Percentiles rank a stretch among this genome's conserved stretches.
phyloP scores from a whole-genome alignment of 768 basidiomycete genomes.

The Xerocomellus intermedius region DNA sequence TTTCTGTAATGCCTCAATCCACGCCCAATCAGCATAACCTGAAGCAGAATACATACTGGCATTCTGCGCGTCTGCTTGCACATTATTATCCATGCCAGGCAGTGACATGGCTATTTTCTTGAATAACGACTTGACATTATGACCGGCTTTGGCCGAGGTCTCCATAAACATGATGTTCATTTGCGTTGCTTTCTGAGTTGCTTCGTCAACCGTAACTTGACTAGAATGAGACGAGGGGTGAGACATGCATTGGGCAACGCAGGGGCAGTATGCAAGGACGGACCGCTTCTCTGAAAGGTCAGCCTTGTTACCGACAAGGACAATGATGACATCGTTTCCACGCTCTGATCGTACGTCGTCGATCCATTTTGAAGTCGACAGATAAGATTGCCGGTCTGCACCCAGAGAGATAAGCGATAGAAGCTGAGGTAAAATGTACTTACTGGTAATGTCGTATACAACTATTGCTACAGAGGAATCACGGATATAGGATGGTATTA shows the following conservation, averaged over 20 bases:
- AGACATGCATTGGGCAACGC: constrained; percentile 1
- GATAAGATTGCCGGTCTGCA: constrained; percentile 93
- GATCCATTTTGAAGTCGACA: constrained; percentile 99
- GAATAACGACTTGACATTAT: constrained; percentile 98
- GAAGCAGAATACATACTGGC: constrained; percentile 36
- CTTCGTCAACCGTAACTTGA: constrained; percentile 98
- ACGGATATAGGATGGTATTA: constrained; percentile 98
- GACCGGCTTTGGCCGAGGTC: constrained; percentile 98
- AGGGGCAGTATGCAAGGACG: constrained; percentile 24
- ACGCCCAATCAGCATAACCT: background rate
- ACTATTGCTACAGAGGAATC: constrained; percentile 99
- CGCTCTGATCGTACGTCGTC: constrained; percentile 98
- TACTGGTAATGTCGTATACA: constrained; percentile 98
- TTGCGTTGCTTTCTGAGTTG: constrained; percentile 86
- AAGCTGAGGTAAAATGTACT: constrained; percentile 31
- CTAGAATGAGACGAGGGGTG: constrained; percentile 42
- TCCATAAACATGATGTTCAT: constrained; percentile 98
- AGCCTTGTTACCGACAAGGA: constrained; percentile 98
- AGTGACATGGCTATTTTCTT: constrained; percentile 99
- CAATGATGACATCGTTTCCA: constrained; percentile 97
- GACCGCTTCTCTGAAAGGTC: constrained; percentile 98
- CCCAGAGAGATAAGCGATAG: constrained; percentile 1
- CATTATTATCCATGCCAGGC: constrained; percentile 91
- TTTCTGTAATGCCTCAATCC: constrained; percentile 52
- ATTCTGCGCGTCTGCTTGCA: constrained; percentile 54